Evolutionary conservation across 495 filamentous ascomycete genomes (phyloP), one percentile per base, ranked within the genome.

Genomic region (Umbilicaria muhlenbergii): DNA sequence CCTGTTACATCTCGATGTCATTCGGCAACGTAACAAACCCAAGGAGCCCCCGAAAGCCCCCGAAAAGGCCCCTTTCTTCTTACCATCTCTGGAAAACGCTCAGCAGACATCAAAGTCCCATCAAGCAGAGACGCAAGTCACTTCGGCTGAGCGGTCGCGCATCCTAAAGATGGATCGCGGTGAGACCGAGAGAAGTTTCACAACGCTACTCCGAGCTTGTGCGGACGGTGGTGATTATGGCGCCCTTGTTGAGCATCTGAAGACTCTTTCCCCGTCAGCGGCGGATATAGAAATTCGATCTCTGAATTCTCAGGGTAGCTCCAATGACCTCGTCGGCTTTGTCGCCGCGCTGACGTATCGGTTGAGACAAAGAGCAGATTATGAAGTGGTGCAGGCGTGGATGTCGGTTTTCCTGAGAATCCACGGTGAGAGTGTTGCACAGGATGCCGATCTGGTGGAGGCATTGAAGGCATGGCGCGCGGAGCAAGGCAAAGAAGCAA

Each of bases 11-110:
- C 72, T 99, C 5, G 88, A 96, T 53, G 61, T 81, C 34, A 91
- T 99, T 58, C 39, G 73, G 65, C 66, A 81, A 62, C 85, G 91
- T 42, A 99, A 99, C 63, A 94, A 88, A 61, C 92, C 91, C 5
- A 88, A 77, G 50, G 84, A 93, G 61, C 71, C 86, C 0, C 86
- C 87, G 19, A 94, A 96, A 65, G 71, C 75, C 3, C 91, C 92
- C 3, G 82, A 94, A 56, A 94, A 91, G 55, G 87, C 91, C 0
- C 91, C 91, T 1, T 99, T 99, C 65, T 99, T 96, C 67, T 68
- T 99, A 12, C 84, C 87, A 11, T 80, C 84, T 1, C 61, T 83
- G 5, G 44, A 46, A 4, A 46, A 56, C 24, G 18, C 32, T 34
- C 47, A 59, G 14, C 3, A 11, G 1, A 18, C 11, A 32, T 32